Percentiles rank a stretch among this genome's conserved stretches.
These are phyloP conservation scores for Heterobasidion occidentale DNA, from an alignment of 1,284 basidiomycete species.

Conservation along the genomic window DNA sequence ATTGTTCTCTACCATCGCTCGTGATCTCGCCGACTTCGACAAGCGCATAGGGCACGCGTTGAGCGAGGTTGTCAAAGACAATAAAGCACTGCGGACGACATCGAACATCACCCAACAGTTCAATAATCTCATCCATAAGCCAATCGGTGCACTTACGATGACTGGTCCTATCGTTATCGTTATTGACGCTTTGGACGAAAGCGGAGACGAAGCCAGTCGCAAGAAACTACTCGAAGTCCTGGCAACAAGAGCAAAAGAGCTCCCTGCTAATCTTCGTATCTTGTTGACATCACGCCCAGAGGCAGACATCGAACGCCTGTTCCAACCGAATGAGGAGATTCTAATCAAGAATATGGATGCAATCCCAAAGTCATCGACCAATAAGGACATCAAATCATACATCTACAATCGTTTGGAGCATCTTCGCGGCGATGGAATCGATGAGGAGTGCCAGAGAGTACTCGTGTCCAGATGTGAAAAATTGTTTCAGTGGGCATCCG, in stretches of 20 bases:
- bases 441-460: neutral
- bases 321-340: neutral
- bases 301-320: neutral
- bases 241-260: neutral
- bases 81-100: neutral
- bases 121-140: neutral
- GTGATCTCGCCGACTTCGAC: neutral
- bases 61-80: neutral
- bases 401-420: neutral
- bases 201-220: neutral
- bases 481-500: neutral
- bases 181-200: neutral
- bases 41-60: neutral
- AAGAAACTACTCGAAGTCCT: neutral
- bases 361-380: neutral
- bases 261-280: neutral
- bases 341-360: neutral
- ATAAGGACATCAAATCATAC: neutral
- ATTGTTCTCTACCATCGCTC: neutral
- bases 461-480: neutral
- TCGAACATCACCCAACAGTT: neutral
- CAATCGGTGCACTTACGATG: neutral
- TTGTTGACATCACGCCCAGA: neutral
- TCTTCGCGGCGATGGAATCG: neutral
- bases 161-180: neutral